Evolutionary conservation across 164 flowering plant species (phyloP), one percentile per base, ranked within the genome.

Genomic region (Berberis vulgaris): DNA sequence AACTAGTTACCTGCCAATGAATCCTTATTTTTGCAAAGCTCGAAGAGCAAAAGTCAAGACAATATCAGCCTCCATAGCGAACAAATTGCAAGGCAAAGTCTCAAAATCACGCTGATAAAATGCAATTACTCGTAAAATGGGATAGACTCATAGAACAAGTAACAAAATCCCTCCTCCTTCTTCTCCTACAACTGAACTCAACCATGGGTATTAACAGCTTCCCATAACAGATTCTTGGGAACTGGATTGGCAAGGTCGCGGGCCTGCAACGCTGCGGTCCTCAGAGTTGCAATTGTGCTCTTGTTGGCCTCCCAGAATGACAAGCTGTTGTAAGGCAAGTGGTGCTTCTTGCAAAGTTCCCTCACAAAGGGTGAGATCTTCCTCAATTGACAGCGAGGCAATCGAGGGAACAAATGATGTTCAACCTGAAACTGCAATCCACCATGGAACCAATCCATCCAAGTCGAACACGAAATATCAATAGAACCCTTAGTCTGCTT

Each of bases 141-240:
- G 26, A 26, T 26, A 26, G 26, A 26, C 26, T 66, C 12, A 41
- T 60, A 44, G 45, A 52, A 53, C 45, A 61, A 11, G 54, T 52
- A 52, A 52, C 54, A 10, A 52, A 7, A 26, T 52, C 54, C n/a
- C 3, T 4, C 54, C 4, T 26, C 11, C 11, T 4, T 26, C 11
- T 11, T 26, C 54, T 52, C 54, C 2, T 12, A 52, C 13, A 61
- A 41, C 26, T 61, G 26, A 26, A 26, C 45, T 81, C 74, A 86
- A 45, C 92, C 92, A 59, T 84, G 84, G 60, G 87, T 84, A 66
- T 86, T 86, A 41, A 86, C 76, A 53, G 92, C 92, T 79, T 86
- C 92, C 92, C 92, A 86, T 12, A 84, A 54, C 81, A 86, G 62
- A 62, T 81, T 80, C 76, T 82, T 81, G 0, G 83, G 78, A 7